Conservation (phyloP, 441 rosid species). For the Croton setiger region DNA sequence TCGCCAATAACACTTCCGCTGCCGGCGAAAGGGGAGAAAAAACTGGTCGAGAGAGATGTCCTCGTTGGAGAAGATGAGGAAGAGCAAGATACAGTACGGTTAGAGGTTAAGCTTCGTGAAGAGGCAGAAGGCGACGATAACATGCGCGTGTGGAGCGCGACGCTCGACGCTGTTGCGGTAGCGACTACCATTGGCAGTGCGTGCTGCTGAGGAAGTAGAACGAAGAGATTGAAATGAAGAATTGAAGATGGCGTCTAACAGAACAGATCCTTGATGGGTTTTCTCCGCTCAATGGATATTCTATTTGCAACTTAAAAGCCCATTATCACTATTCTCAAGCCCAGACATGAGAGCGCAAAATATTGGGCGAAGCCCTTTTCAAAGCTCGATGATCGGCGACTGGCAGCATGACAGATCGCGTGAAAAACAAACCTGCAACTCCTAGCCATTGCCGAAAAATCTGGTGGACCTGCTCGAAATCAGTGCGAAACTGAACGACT, state of each 20-base stretch:
- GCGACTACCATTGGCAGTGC: conserved; percentile 50
- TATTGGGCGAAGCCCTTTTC: too few species aligned
- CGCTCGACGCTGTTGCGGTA: conserved; percentile 49
- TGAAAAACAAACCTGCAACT: too few species aligned
- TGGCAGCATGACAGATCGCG: too few species aligned
- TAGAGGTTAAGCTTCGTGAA: conserved; percentile 25
- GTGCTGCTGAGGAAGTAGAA: neutral
- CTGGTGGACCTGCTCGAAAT: too few species aligned
- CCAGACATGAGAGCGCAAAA: neutral
- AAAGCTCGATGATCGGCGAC: too few species aligned
- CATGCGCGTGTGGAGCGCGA: conserved; percentile 41
- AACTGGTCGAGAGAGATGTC: conserved; percentile 50
- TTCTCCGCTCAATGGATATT: neutral
- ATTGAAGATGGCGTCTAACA: neutral
- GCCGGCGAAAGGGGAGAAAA: conserved; percentile 35
- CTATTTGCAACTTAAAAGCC: neutral
- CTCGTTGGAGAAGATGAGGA: conserved; percentile 27
- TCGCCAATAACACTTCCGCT: conserved; percentile 47
- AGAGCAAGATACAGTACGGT: conserved; percentile 15
- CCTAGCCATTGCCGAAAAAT: too few species aligned
- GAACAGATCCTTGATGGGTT: conserved; percentile 6
- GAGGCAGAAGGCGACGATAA: conserved; percentile 29
- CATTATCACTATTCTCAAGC: neutral
- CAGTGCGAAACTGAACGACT: too few species aligned
- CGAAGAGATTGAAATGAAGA: neutral